Percentiles rank a stretch among this genome's conserved stretches.
Conservation (phyloP, 129 eudicot species). For the Chrysanthemum seticuspe region DNA sequence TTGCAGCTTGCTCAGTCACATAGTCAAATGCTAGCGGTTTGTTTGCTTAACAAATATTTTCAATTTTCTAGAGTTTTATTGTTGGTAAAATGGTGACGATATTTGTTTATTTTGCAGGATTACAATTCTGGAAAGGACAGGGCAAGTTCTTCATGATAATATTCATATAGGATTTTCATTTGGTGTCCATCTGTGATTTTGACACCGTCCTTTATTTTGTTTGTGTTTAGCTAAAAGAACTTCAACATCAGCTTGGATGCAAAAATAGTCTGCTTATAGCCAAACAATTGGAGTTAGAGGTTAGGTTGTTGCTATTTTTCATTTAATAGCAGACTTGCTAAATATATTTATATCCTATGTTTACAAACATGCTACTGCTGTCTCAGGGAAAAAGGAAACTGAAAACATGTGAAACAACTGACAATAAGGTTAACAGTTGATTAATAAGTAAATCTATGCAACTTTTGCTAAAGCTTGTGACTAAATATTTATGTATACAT, state of each 20-base stretch:
- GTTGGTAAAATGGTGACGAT: background rate
- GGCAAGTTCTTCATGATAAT: slow-evolving; percentile 36
- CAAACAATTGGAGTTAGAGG: slow-evolving; percentile 48
- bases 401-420: slow-evolving; percentile 29
- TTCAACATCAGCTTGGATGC: slow-evolving; percentile 73
- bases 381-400: slow-evolving; percentile 47
- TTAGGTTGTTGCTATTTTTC: slow-evolving; percentile 22
- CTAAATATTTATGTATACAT: background rate
- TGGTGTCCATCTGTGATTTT: background rate
- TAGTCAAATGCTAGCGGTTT: slow-evolving; percentile 59
- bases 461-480: background rate
- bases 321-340: background rate
- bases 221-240: slow-evolving; percentile 43
- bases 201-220: background rate
- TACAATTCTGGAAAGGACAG: slow-evolving; percentile 58
- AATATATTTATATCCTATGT: background rate
- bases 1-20: slow-evolving; percentile 61
- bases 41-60: slow-evolving; percentile 26
- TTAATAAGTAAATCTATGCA: background rate
- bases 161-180: background rate
- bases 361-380: slow-evolving; percentile 10
- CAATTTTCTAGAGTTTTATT: background rate
- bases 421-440: slow-evolving; percentile 34
- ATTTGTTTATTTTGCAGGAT: slow-evolving; percentile 43
- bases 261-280: slow-evolving; percentile 52